A percentile compares a stretch with the other conserved stretches of the same genome.
phyloP scores from a whole-genome alignment of 176 grass and related monocot species.

The Aegilops sharonensis region DNA sequence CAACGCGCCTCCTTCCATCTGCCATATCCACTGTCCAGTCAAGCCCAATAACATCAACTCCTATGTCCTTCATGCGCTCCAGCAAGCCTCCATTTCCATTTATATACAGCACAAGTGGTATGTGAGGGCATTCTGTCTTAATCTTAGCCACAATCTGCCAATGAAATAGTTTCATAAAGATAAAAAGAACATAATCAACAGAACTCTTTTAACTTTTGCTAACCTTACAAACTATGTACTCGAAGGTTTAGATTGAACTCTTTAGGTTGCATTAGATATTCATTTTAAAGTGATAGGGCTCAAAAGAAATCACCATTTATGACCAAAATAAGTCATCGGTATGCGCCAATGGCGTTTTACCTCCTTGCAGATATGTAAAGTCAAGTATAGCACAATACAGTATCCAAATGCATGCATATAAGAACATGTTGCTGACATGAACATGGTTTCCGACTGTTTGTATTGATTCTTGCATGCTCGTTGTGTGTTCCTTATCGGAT shows the following conservation, averaged over 20 bases:
- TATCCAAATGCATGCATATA: constrained; percentile 21
- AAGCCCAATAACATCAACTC: constrained; percentile 96
- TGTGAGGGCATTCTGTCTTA: constrained; percentile 74
- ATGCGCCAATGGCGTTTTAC: background rate
- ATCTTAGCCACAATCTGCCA: constrained; percentile 83
- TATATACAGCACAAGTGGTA: constrained; percentile 90
- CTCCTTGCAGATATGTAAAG: constrained; percentile 23
- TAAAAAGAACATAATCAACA: constrained; percentile 3
- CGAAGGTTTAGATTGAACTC: background rate
- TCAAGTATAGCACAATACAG: constrained; percentile 2
- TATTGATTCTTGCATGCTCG: background rate
- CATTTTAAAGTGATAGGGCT: background rate
- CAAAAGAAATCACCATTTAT: constrained; percentile 7
- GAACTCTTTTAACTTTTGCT: background rate
- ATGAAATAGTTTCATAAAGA: constrained; percentile 32
- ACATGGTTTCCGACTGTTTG: background rate
- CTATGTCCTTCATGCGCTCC: constrained; percentile 78
- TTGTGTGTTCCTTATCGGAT: background rate
- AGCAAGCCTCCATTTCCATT: constrained; percentile 96
- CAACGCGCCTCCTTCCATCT: constrained; percentile 88
- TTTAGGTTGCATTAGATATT: constrained; percentile 1
- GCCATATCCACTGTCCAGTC: constrained; percentile 99
- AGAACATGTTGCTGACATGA: background rate
- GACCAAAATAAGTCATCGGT: background rate
- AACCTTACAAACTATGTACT: constrained; percentile 11